A percentile compares a stretch with the other conserved stretches of the same genome.
Conservation (phyloP, 306 rosid genomes). For the Vachellia collinsii region DNA sequence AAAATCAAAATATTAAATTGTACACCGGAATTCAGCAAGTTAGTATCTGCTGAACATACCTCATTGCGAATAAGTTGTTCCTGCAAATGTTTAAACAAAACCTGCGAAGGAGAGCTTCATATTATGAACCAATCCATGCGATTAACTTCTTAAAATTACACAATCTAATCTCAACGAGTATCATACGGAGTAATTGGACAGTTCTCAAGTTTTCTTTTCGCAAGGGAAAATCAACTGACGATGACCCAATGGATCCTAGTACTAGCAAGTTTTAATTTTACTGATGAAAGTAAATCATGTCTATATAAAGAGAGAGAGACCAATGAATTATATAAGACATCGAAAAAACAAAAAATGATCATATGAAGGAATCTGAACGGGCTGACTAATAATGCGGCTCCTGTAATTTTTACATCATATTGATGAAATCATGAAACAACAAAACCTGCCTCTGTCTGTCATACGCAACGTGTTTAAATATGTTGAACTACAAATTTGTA, state of each 20-base stretch:
- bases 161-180: not conserved
- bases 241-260: not conserved
- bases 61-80: conserved; percentile 89
- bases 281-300: not conserved
- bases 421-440: not conserved
- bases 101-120: conserved; percentile 63
- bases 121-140: conserved; percentile 12
- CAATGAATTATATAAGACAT: not conserved
- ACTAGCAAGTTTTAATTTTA: not conserved
- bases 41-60: conserved; percentile 55
- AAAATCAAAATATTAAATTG: conserved; percentile 19
- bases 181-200: not conserved
- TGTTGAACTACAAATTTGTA: not conserved
- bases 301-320: not conserved
- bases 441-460: not conserved
- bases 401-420: not conserved
- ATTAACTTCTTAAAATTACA: not conserved
- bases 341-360: not conserved
- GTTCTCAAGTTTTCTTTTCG: not conserved
- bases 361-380: not conserved
- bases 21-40: conserved; percentile 29
- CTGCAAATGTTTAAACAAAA: conserved; percentile 88
- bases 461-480: not conserved
- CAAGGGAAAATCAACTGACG: not conserved
- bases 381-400: not conserved